Base-by-base conservation (phyloP, 192 early-diverging fungal genomes). In the Funneliformis geosporum region DNA sequence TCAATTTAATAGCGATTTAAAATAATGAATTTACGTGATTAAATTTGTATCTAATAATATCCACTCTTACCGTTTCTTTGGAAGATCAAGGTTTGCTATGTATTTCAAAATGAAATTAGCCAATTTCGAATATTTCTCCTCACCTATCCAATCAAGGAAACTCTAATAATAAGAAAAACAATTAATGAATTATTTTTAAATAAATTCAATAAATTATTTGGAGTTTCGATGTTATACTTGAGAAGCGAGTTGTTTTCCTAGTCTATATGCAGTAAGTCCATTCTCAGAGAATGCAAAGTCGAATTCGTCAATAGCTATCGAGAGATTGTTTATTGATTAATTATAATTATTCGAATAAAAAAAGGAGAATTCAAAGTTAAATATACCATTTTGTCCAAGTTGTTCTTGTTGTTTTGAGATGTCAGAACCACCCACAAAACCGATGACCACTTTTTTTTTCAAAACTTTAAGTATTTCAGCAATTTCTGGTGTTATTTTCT, bases 211-310 rank as follows among this genome's bases (percentile, higher is more conserved):
- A 12, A 11, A 44, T 61, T 47, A 28, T 18, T 9, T 73, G 50
- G 44, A n/a, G 0, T 60, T 66, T 70, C 11, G 80, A 81, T 18
- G 84, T 76, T 65, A 83, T 84, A 89, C 90, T 82, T 91, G 88
- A 39, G 94, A 94, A 11, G 88, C 86, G 23, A 96, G 86, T 79
- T 89, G 80, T 78, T 89, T 64, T 69, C 95, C 94, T 77, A 88
- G 59, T 78, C 93, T 90, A 88, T 92, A 99, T 33, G 98, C 96
- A 21, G 95, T 97, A 76, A 99, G 89, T 14, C 98, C 98, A 89
- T 99, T 99, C 85, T 99, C 97, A 47, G 97, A 91, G 85, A 99
- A 99, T 84, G 91, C 94, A 85, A 88, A 99, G 84, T 99, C 98
- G 87, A 98, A 98, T 82, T 93, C 84, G 38, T 93, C 84, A 23